Conservation (phyloP, 768 basidiomycete species). For the Tricholomella constricta region DNA sequence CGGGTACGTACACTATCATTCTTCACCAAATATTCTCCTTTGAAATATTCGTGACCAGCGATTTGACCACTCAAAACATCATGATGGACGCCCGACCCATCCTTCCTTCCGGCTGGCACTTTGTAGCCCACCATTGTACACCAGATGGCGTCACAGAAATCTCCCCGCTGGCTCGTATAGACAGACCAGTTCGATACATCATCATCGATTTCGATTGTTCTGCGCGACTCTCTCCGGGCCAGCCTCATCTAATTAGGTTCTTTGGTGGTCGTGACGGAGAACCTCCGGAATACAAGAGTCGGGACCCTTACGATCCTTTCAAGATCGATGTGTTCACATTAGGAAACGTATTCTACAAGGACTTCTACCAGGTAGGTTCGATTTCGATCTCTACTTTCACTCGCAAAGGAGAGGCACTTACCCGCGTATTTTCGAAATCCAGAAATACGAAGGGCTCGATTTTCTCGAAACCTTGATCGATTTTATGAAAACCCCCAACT, state of each 20-base stretch:
- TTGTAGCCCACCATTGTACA: slow-evolving; percentile 29
- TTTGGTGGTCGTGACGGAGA: slow-evolving; percentile 10
- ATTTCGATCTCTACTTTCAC: slow-evolving; percentile 14
- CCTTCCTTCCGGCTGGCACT: slow-evolving; percentile 36
- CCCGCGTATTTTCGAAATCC: no score
- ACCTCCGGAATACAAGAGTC: no score
- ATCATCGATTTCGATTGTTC: slow-evolving; percentile 38
- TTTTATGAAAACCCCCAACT: slow-evolving; percentile 23
- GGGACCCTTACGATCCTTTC: no score
- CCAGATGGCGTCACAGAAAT: slow-evolving; percentile 31
- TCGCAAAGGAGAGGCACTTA: no score
- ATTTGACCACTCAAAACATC: slow-evolving; percentile 35
- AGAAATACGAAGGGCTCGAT: slow-evolving; percentile 24
- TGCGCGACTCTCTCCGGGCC: slow-evolving; percentile 20
- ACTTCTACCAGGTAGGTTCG: slow-evolving; percentile 21
- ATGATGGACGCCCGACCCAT: slow-evolving; percentile 39
- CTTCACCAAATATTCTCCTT: neutral
- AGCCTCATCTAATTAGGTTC: slow-evolving; percentile 6
- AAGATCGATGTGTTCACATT: no score
- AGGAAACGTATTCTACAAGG: slow-evolving; percentile 10
- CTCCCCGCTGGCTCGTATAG: slow-evolving; percentile 30
- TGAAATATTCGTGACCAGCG: slow-evolving; percentile 17
- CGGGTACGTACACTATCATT: slow-evolving; percentile 19
- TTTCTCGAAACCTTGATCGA: slow-evolving; percentile 26
- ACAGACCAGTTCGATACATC: slow-evolving; percentile 38